A percentile compares a stretch with the other conserved stretches of the same genome.
Conservation (phyloP, 2,329 filamentous ascomycete genomes). For the Paramyrothecium sp. region DNA sequence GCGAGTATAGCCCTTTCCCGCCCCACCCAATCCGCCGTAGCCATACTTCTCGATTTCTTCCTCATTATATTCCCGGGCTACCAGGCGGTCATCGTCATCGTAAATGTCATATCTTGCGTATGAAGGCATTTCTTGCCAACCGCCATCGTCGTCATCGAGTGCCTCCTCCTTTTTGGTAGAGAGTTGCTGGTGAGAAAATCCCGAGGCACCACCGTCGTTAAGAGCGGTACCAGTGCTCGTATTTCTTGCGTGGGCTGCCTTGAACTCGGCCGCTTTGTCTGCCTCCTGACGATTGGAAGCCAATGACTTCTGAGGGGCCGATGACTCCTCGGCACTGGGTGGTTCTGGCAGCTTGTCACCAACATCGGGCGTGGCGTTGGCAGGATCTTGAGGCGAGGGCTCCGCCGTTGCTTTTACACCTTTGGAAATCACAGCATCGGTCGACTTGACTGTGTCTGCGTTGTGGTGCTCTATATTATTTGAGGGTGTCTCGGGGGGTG, state of each 20-base stretch:
- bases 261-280: constrained; percentile 8
- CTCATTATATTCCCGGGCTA: constrained; percentile 77
- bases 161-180: constrained; percentile 55
- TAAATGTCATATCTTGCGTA: constrained; percentile 93
- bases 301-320: too few species aligned
- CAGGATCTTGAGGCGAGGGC: too few species aligned
- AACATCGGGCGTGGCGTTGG: too few species aligned
- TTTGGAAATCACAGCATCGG: too few species aligned
- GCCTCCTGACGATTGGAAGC: too few species aligned
- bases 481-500: not conserved
- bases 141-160: constrained; percentile 59
- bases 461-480: too few species aligned
- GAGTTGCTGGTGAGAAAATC: constrained; percentile 88
- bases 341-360: constrained; percentile 1
- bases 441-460: too few species aligned
- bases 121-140: constrained; percentile 93
- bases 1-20: constrained; percentile 91
- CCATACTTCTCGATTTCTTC: constrained; percentile 67
- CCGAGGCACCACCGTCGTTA: constrained; percentile 52
- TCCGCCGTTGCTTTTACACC: too few species aligned
- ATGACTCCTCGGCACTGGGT: constrained; percentile 2
- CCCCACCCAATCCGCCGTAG: constrained; percentile 79
- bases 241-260: constrained; percentile 31
- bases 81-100: constrained; percentile 84
- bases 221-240: constrained; percentile 33